A percentile compares a stretch with the other conserved stretches of the same genome.
Conservation (phyloP, 176 grass and related monocot genomes). For the Saccharum spontaneum region DNA sequence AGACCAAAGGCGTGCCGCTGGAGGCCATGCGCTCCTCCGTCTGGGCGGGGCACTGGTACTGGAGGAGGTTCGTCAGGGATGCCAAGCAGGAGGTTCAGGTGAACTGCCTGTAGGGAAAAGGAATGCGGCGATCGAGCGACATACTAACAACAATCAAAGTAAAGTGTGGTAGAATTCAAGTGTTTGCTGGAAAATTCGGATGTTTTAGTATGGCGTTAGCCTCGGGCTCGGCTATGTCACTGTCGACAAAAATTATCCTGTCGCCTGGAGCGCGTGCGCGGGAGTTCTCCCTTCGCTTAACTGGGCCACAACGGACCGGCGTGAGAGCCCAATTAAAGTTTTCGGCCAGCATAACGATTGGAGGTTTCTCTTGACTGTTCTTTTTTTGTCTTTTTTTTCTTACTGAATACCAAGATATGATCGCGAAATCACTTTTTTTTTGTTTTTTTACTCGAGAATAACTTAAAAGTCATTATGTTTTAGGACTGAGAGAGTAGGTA, state of each 20-base stretch:
- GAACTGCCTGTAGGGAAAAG: not conserved
- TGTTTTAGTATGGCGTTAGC: not conserved
- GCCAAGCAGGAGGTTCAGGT: constrained; percentile 16
- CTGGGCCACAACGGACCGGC: not conserved
- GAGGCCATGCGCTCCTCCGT: constrained; percentile 47
- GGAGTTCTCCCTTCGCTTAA: not conserved
- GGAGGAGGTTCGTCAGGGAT: constrained; percentile 49
- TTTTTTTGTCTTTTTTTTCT: not conserved
- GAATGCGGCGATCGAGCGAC: not conserved
- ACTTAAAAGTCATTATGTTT: not conserved
- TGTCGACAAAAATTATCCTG: too few relatives aligned
- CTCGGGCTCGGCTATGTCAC: too few relatives aligned
- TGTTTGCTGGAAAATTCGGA: not conserved
- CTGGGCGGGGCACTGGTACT: constrained; percentile 60
- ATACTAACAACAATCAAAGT: not conserved
- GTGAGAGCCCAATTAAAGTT: not conserved
- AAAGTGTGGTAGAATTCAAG: not conserved
- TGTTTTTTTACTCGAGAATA: not conserved
- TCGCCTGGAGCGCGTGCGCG: not conserved
- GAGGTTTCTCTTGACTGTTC: not conserved
- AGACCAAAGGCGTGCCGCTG: constrained; percentile 75
- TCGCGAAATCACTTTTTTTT: not conserved
- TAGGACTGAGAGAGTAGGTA: not conserved
- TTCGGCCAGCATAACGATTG: not conserved
- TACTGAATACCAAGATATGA: too few relatives aligned